phyloP scores from a whole-genome alignment of 768 basidiomycete genomes.

The Coprinellus micaceus region DNA sequence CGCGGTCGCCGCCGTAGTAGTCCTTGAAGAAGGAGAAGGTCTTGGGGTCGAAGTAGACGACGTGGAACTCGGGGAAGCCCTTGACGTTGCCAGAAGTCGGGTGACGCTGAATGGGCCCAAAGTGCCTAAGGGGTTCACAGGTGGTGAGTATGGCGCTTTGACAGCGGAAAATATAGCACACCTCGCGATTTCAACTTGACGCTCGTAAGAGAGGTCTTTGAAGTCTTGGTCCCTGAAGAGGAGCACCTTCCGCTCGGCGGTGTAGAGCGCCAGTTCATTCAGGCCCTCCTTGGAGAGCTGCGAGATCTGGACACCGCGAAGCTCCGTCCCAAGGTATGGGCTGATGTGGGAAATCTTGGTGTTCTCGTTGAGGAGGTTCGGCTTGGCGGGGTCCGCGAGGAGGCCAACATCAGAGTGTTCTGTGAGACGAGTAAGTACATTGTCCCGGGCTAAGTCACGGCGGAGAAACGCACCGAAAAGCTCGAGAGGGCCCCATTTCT shows the following conservation, averaged over 20 bases:
- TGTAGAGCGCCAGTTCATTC: constrained; percentile 47
- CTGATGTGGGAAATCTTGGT: constrained; percentile 36
- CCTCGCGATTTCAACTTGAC: constrained; percentile 50
- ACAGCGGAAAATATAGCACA: too few relatives aligned
- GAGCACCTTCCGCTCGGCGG: constrained; percentile 50
- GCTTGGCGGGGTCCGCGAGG: constrained; percentile 48
- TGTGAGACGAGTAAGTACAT: constrained; percentile 17
- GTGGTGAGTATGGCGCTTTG: too few relatives aligned
- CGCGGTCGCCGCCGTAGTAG: constrained; percentile 39
- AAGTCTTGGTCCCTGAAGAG: constrained; percentile 60
- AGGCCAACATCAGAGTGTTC: constrained; percentile 41
- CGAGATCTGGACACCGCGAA: constrained; percentile 50
- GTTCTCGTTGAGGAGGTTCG: constrained; percentile 42
- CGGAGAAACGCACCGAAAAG: constrained; percentile 35
- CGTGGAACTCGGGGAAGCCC: constrained; percentile 44
- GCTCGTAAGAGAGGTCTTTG: constrained; percentile 49
- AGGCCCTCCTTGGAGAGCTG: constrained; percentile 47
- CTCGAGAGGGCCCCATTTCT: constrained; percentile 48
- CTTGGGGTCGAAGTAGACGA: constrained; percentile 49
- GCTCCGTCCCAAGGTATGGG: constrained; percentile 50
- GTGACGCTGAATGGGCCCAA: constrained; percentile 41
- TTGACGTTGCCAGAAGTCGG: constrained; percentile 45
- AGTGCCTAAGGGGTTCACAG: constrained; percentile 36
- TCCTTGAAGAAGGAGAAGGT: constrained; percentile 28
- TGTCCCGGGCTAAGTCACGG: not conserved